Evolutionary conservation across 2,329 filamentous ascomycete species (phyloP), one percentile per base, ranked within the genome.

Genomic region (Pseudogymnoascus sp.): DNA sequence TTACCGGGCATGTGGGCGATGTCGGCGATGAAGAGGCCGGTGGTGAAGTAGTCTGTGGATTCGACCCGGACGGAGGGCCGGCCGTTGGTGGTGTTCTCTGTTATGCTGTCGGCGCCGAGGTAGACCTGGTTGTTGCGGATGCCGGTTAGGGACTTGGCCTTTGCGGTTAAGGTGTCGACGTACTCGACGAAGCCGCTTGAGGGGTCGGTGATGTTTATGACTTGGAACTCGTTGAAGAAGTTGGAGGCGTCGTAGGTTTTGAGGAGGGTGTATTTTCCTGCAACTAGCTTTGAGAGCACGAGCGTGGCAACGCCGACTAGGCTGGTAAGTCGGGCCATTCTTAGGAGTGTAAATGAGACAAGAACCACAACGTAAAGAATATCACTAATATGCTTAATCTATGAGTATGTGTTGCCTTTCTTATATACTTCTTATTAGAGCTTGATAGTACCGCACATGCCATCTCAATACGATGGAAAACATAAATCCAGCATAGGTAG

Each of bases 11-110:
- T 85, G 67, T 87, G 83, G 11, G 73, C 76, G 15, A 86, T 74
- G 69, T 87, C 84, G 57, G 83, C 73, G 35, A 87, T 78, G 67
- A 87, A 78, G 36, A 87, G 77, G 6, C 80, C 83, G 65, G 80
- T 77, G 26, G 76, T 78, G 72, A 84, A 87, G 50, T 76, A 74
- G 35, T 78, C 78, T 59, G 78, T 83, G 68, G 82, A 84, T 11
- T 78, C 77, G 19, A 96, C 76, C 15, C 91, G 87, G 10, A 74
- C 69, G 15, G 70, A 72, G 63, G 71, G 70, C 3, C 72, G 69
- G 28, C 72, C 71, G 6, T 69, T 65, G 1, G 68, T 70, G 17
- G 70, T 44, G 61, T 62, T 21, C 81, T 84, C 86, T 0, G 79
- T 83, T 2, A 80, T 80, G 1, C 69, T 66, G 2, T 78, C 81